These are phyloP conservation scores for Holtermanniella nyarrowii DNA, from an alignment of 768 basidiomycete species.

Conservation along the genomic window DNA sequence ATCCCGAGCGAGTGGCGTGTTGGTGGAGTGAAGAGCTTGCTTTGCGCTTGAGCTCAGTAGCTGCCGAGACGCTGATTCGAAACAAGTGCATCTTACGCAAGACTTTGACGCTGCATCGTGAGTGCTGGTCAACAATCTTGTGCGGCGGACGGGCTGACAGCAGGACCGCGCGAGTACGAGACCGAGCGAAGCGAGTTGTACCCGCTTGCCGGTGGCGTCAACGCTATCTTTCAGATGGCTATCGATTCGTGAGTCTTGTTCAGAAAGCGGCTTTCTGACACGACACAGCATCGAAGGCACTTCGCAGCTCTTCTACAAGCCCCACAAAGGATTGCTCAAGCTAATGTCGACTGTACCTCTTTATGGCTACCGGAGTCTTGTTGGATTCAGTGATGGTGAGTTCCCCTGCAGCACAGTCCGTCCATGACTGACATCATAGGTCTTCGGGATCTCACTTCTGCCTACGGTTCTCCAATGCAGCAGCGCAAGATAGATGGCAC, in stretches of 20 bases:
- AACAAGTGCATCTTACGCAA: constrained; percentile 44
- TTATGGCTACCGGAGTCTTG: not conserved
- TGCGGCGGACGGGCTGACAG: not conserved
- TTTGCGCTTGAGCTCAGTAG: constrained; percentile 49
- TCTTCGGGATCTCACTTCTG: too few species aligned
- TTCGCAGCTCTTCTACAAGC: constrained; percentile 45
- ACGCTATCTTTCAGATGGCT: constrained; percentile 47
- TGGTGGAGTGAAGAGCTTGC: constrained; percentile 51
- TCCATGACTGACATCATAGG: too few species aligned
- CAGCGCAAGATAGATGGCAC: constrained; percentile 41
- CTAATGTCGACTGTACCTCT: constrained; percentile 6
- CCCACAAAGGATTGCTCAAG: constrained; percentile 11
- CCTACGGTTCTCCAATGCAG: not conserved
- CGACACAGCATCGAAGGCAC: constrained; percentile 37
- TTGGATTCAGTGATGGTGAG: not conserved
- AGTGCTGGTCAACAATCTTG: constrained; percentile 14
- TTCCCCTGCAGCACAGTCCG: not conserved
- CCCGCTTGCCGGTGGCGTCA: constrained; percentile 44
- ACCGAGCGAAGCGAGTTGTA: constrained; percentile 41
- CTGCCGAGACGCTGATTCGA: constrained; percentile 47
- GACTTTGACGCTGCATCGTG: constrained; percentile 47
- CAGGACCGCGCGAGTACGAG: constrained; percentile 46
- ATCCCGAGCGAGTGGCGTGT: constrained; percentile 47
- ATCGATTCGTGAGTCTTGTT: constrained; percentile 40
- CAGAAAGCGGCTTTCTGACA: not conserved